A percentile compares a stretch with the other conserved stretches of the same genome.
phyloP scores from a whole-genome alignment of 441 rosid genomes.

The Aquilaria agallochum region DNA sequence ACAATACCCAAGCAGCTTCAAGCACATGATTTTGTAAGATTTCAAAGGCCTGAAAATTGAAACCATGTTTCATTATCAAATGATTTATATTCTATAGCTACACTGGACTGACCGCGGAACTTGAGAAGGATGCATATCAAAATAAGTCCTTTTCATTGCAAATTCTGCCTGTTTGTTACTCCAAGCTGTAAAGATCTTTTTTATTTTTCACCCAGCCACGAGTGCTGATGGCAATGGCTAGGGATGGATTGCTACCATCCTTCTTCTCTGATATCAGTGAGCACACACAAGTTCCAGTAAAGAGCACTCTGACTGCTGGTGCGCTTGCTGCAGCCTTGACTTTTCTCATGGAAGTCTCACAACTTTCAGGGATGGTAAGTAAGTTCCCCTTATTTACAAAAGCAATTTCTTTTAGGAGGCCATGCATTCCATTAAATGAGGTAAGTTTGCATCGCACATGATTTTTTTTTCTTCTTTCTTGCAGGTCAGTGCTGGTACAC shows the following conservation, averaged over 20 bases:
- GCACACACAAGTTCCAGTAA: constrained; percentile 74
- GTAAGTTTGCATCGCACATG: not conserved
- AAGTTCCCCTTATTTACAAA: not conserved
- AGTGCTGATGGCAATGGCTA: constrained; percentile 90
- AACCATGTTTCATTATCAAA: too few relatives aligned
- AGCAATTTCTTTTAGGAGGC: too few relatives aligned
- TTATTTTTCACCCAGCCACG: constrained; percentile 56
- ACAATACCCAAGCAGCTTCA: not conserved
- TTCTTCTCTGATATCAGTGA: constrained; percentile 72
- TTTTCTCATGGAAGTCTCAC: constrained; percentile 82
- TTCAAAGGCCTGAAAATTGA: not conserved
- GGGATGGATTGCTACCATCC: constrained; percentile 84
- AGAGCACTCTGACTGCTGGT: constrained; percentile 70
- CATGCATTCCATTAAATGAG: too few relatives aligned
- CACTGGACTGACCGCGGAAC: not conserved
- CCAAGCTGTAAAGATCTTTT: constrained; percentile 1
- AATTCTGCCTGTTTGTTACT: not conserved
- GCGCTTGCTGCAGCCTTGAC: constrained; percentile 63
- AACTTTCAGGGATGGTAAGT: constrained; percentile 85
- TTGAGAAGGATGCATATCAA: not conserved
- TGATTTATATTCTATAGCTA: not conserved
- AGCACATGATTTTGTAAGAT: not conserved
- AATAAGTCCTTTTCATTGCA: not conserved
- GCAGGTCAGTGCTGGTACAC: constrained; percentile 92
- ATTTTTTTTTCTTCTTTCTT: constrained; percentile 9